Conservation (phyloP, 2,329 filamentous ascomycete species). For the Neofusicoccum ribis region DNA sequence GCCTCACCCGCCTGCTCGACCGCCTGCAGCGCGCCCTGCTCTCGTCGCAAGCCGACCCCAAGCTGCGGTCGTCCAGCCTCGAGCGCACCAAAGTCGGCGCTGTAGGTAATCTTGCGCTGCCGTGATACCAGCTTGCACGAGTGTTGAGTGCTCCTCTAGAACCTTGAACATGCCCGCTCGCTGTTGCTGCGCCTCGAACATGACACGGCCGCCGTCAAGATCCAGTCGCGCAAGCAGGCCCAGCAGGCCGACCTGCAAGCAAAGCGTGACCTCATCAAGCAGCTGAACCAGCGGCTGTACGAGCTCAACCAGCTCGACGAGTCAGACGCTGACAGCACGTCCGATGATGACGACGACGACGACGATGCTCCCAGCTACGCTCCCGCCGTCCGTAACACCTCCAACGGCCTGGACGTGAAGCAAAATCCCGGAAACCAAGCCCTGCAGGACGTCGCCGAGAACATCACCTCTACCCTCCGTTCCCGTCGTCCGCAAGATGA, state of each 20-base stretch:
- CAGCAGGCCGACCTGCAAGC: slow-evolving; percentile 63
- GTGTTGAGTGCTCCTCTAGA: slow-evolving; percentile 46
- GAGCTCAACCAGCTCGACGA: slow-evolving; percentile 66
- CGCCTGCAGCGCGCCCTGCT: slow-evolving; percentile 68
- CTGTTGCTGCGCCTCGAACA: slow-evolving; percentile 72
- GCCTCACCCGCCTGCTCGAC: slow-evolving; percentile 65
- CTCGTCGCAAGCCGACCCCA: slow-evolving; percentile 59
- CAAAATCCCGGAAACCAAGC: slow-evolving; percentile 31
- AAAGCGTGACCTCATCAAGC: slow-evolving; percentile 67
- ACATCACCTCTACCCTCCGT: slow-evolving; percentile 29
- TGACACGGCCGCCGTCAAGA: slow-evolving; percentile 61
- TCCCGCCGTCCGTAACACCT: slow-evolving; percentile 35
- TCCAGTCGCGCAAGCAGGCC: slow-evolving; percentile 59
- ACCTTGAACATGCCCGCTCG: slow-evolving; percentile 69
- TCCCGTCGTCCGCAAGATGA: slow-evolving; percentile 26
- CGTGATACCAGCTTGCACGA: background rate
- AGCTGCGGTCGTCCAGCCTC: slow-evolving; percentile 62
- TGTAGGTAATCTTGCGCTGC: slow-evolving; percentile 40
- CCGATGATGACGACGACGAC: slow-evolving; percentile 40
- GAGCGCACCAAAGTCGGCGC: slow-evolving; percentile 63
- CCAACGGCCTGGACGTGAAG: slow-evolving; percentile 34
- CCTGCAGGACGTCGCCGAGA: slow-evolving; percentile 35
- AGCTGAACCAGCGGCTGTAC: slow-evolving; percentile 64
- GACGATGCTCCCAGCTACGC: slow-evolving; percentile 45
- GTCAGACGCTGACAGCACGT: slow-evolving; percentile 36